phyloP scores from a whole-genome alignment of 2,329 filamentous ascomycete species.

The Lizonia empirigonia region DNA sequence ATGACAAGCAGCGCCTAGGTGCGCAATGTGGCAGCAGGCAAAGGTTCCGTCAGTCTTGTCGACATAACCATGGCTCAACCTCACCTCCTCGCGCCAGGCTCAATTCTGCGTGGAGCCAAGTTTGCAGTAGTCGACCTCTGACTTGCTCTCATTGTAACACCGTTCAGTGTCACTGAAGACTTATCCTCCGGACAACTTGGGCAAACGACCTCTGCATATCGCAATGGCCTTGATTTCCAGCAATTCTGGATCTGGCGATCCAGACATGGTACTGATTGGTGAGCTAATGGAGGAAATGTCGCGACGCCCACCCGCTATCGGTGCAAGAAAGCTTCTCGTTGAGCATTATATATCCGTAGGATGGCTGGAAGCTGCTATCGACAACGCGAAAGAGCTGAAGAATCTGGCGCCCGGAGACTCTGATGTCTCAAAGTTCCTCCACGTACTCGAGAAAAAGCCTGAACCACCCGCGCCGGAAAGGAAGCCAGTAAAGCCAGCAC shows the following conservation, averaged over 20 bases:
- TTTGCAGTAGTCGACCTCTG: not conserved
- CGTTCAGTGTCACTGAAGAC: too few relatives aligned
- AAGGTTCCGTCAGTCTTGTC: not conserved
- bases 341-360: slow-evolving; percentile 43
- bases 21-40: not conserved
- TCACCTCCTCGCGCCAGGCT: not conserved
- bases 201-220: not conserved
- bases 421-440: slow-evolving; percentile 31
- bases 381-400: slow-evolving; percentile 37
- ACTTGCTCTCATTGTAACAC: too few relatives aligned
- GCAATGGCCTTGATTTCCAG: slow-evolving; percentile 17
- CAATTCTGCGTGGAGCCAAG: not conserved
- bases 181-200: too few relatives aligned
- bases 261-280: slow-evolving; percentile 41
- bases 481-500: not conserved
- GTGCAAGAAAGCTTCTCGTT: slow-evolving; percentile 37
- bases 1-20: not conserved
- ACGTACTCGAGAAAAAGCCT: slow-evolving; percentile 31
- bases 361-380: slow-evolving; percentile 43
- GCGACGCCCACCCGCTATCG: slow-evolving; percentile 36
- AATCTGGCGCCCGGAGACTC: slow-evolving; percentile 26
- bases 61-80: not conserved
- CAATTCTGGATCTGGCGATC: slow-evolving; percentile 28
- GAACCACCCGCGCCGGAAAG: slow-evolving; percentile 24
- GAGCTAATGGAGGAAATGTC: slow-evolving; percentile 43